A percentile compares a stretch with the other conserved stretches of the same genome.
phyloP scores from a whole-genome alignment of 352 stramenopile species.

The Phytophthora chlamydospora region DNA sequence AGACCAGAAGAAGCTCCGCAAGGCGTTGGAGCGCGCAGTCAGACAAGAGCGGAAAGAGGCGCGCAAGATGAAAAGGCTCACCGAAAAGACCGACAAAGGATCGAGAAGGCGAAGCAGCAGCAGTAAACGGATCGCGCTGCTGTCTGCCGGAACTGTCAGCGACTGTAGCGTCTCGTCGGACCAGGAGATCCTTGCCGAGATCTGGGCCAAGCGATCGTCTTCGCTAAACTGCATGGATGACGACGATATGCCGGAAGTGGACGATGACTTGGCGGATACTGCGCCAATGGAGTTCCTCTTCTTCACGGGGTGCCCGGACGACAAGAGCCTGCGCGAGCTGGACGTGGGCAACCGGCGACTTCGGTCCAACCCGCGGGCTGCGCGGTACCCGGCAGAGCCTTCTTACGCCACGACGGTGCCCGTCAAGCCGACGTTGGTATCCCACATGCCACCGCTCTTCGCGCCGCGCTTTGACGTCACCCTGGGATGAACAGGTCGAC shows the following conservation, averaged over 20 bases:
- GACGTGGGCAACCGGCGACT: conserved; percentile 34
- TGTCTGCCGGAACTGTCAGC: conserved; percentile 11
- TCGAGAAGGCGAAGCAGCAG: conserved; percentile 19
- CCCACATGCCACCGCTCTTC: conserved; percentile 50
- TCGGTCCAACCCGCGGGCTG: conserved; percentile 10
- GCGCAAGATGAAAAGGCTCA: conserved; percentile 39
- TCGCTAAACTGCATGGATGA: conserved; percentile 4
- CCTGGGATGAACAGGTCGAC: conserved; percentile 5
- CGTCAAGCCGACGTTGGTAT: conserved; percentile 51
- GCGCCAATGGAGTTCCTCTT: conserved; percentile 64
- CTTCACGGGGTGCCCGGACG: conserved; percentile 49
- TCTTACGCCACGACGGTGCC: conserved; percentile 39
- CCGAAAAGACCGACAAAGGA: conserved; percentile 18
- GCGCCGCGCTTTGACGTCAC: conserved; percentile 35
- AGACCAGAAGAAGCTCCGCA: conserved; percentile 42
- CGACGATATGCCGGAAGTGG: conserved; percentile 14
- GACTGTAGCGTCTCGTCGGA: conserved; percentile 18
- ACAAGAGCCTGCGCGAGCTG: conserved; percentile 39
- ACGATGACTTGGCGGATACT: conserved; percentile 14
- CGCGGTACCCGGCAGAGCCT: conserved; percentile 9
- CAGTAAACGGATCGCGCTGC: conserved; percentile 17
- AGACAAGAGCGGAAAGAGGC: conserved; percentile 43
- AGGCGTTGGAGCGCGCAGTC: conserved; percentile 31
- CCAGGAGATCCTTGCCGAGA: conserved; percentile 28
- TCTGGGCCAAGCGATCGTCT: conserved; percentile 24